Evolutionary conservation across 345 rosid genomes (phyloP), one percentile per base, ranked within the genome.

Genomic region (Sonneratia caseolaris): DNA sequence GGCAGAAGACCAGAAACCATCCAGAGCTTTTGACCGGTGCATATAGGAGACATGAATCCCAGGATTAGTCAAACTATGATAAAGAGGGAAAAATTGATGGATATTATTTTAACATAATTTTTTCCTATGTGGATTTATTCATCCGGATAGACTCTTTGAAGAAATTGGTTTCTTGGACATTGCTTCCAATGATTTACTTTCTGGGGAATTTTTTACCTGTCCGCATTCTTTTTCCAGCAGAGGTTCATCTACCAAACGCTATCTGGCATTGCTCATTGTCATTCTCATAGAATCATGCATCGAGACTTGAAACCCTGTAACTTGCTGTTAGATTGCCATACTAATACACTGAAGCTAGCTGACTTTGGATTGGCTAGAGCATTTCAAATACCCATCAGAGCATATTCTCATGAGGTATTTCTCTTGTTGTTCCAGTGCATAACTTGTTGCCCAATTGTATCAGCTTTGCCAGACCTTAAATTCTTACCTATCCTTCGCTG

Each of bases 181-280:
- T 37, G 0, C 6, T 66, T 66, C 43, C 47, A 66, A 21, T 36
- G 22, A 36, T 14, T 36, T 11, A 4, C 11, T 66, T 66, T 37
- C 43, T 37, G 37, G 68, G 24, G 7, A 35, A 64, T 59, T 71
- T 32, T 27, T 55, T 8, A 36, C 55, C 6, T 53, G 16, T 53
- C 53, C 4, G 49, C 49, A 71, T 71, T 64, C 53, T 64, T 27
- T 42, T 68, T 10, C 64, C 59, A 85, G 81, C 93, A 94, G 97
- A 82, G 79, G 36, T 92, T 90, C 83, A 90, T 94, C 45, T 82
- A 84, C 80, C 98, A 94, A 80, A 90, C 91, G 81, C 92, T 94
- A 62, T 91, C 93, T 56, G 97, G 98, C 76, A 87, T 94, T 68
- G 68, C 86, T 40, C 79, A 86, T 70, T 86, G 86, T 59, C 89